Evolutionary conservation across 805 yeast genomes (phyloP), one percentile per base, ranked within the genome.

Genomic region (Yarrowia osloensis): DNA sequence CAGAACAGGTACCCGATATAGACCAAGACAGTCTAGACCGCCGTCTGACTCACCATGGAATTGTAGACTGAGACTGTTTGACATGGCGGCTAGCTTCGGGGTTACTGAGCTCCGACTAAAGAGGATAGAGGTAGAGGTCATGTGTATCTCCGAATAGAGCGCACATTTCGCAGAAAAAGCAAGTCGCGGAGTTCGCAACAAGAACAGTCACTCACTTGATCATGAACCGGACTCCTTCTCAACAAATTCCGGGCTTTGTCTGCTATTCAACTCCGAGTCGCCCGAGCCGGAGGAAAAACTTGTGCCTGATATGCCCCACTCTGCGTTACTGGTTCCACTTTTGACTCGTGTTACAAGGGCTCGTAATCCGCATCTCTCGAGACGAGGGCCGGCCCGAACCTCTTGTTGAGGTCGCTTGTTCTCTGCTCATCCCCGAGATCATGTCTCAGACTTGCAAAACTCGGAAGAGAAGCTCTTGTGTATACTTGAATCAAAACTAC

Each of bases 351-450:
- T 4, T 21, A 44, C 31, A 44, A 44, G 12, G 47, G 19, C 31
- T 44, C 49, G 54, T 28, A 28, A 47, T 8, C 3, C 17, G 17
- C 49, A 44, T 24, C 29, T 22, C 4, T 22, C 15, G 13, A n/a
- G 31, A 12, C 4, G 7, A n/a, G 15, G 35, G 31, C 54, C 33
- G 54, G 24, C 35, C 35, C 54, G 54, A 29, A 21, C 52, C 8
- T 40, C n/a, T 24, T 17, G 29, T 22, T 22, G 29, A 17, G 49
- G 9, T 17, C 4, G 40, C 40, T 3, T 3, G 40, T 33, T 33
- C 35, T 33, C 35, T 13, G 3, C 49, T 44, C 49, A 47, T 47
- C 54, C 29, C 54, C 54, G 54, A 47, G 50, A 44, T n/a, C 52
- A 26, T 47, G 52, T 47, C 52, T 47, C 52, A 26, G 52, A 47